These are phyloP conservation scores for Pestalotiopsis sp. DNA, from an alignment of 2,329 filamentous ascomycete species.

Conservation along the genomic window DNA sequence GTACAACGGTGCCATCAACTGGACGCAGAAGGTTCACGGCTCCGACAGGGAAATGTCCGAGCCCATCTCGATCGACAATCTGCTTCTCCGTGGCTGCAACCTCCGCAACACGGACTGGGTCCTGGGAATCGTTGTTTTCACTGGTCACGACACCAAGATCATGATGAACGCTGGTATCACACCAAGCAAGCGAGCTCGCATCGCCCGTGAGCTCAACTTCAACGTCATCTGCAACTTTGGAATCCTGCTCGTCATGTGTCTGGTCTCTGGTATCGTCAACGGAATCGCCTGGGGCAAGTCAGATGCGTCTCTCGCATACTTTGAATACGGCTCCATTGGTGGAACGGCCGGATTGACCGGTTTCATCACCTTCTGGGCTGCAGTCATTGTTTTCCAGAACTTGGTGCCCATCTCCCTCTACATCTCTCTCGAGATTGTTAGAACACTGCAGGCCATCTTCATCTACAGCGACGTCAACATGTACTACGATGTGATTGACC, in stretches of 20 bases:
- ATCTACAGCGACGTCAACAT: slow-evolving; percentile 96
- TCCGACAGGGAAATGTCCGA: slow-evolving; percentile 81
- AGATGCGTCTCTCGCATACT: slow-evolving; percentile 76
- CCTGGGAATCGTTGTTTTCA: slow-evolving; percentile 90
- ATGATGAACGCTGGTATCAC: slow-evolving; percentile 98
- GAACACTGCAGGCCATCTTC: slow-evolving; percentile 91
- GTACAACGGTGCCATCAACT: slow-evolving; percentile 87
- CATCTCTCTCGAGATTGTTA: slow-evolving; percentile 94
- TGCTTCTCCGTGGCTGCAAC: slow-evolving; percentile 90
- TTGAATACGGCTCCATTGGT: slow-evolving; percentile 85
- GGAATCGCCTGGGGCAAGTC: slow-evolving; percentile 78
- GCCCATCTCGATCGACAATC: slow-evolving; percentile 91
- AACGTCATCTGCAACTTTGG: slow-evolving; percentile 97
- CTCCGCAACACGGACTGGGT: slow-evolving; percentile 96
- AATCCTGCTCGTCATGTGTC: slow-evolving; percentile 86
- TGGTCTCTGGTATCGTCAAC: slow-evolving; percentile 82
- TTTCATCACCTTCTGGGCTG: slow-evolving; percentile 96
- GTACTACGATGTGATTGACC: slow-evolving; percentile 95
- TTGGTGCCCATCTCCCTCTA: slow-evolving; percentile 98
- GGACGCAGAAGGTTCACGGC: slow-evolving; percentile 73
- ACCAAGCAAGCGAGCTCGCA: slow-evolving; percentile 88
- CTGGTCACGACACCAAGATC: slow-evolving; percentile 95
- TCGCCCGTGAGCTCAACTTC: slow-evolving; percentile 93
- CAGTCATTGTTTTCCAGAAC: slow-evolving; percentile 94
- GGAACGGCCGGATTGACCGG: slow-evolving; percentile 76